Evolutionary conservation across 2,329 filamentous ascomycete genomes (phyloP).

Genomic region (Trichoderma citrinoviride): DNA sequence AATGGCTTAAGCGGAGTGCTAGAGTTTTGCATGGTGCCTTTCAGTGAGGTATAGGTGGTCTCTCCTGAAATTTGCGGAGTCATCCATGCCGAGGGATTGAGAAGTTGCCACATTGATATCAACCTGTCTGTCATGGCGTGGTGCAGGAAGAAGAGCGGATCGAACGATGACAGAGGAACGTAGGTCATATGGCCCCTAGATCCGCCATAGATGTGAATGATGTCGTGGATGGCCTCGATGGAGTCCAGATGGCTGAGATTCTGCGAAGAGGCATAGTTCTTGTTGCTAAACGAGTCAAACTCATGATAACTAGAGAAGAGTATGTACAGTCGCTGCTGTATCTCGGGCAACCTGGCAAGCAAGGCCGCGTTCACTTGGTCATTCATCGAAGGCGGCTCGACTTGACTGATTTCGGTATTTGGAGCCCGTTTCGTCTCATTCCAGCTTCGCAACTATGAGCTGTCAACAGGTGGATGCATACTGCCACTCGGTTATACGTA

Average conservation of each 20-base stretch:
- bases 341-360: conserved; percentile 47
- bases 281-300: conserved; percentile 67
- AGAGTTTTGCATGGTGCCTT: conserved; percentile 53
- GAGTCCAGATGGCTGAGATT: conserved; percentile 57
- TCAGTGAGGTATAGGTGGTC: conserved; percentile 59
- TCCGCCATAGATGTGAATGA: conserved; percentile 59
- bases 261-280: conserved; percentile 55
- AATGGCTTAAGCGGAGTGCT: conserved; percentile 66
- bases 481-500: conserved; percentile 38
- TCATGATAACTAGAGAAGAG: conserved; percentile 66
- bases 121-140: conserved; percentile 73
- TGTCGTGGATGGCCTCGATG: conserved; percentile 62
- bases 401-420: conserved; percentile 31
- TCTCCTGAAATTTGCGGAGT: conserved; percentile 52
- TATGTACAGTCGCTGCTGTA: conserved; percentile 64
- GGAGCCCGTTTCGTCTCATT: conserved; percentile 59
- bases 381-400: conserved; percentile 54
- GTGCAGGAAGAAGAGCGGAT: conserved; percentile 76
- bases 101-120: conserved; percentile 72
- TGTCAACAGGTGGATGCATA: not conserved
- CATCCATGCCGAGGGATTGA: conserved; percentile 68
- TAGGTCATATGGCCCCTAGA: conserved; percentile 66
- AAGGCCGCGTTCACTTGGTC: conserved; percentile 49
- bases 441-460: conserved; percentile 55
- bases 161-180: conserved; percentile 71